Evolutionary conservation across 495 filamentous ascomycete genomes (phyloP), one percentile per base, ranked within the genome.

Genomic region (Daldinia bambusicola): DNA sequence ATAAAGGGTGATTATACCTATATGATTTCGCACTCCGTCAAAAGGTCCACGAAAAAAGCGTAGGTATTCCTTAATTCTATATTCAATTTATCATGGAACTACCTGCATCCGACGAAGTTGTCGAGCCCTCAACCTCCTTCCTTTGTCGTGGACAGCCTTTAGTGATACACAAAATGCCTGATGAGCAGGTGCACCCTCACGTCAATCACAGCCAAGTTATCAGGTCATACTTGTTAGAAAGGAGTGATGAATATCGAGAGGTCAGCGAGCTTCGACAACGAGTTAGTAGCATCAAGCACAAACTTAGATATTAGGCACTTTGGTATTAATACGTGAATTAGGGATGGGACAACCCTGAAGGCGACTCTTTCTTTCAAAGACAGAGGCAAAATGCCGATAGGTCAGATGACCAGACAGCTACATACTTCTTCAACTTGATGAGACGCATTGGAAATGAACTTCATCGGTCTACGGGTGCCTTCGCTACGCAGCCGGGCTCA

Each of bases 271-370:
- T 48, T 8, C 43, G 43, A 2, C n/a, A 48, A 22, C 16, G 16
- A 10, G 43, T 48, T 8, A 18, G 43, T 20, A n/a, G n/a, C n/a
- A n/a, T n/a, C n/a, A 2, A 5, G 2, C 16, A 16, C 16, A 48
- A 48, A 2, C 43, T 9, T 20, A 48, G 1, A 20, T 10, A 0
- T 16, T 8, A 8, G 13, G 7, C 7, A n/a, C n/a, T n/a, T n/a
- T 53, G 31, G 8, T 18, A 56, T 32, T 56, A 0, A 56, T n/a
- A 4, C 4, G 9, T 56, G 9, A 1, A 52, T 72, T 55, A 86
- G 83, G 82, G 82, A 55, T 85, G 83, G 84, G 60, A 74, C 0
- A 80, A 79, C 60, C 71, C 78, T 3, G 64, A 70, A 41, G 84
- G 82, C 5, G 83, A 85, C 37, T 32, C 37, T 0, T 76, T 73